Conservation (phyloP, 2,329 filamentous ascomycete species). For the Colletotrichum sp. region DNA sequence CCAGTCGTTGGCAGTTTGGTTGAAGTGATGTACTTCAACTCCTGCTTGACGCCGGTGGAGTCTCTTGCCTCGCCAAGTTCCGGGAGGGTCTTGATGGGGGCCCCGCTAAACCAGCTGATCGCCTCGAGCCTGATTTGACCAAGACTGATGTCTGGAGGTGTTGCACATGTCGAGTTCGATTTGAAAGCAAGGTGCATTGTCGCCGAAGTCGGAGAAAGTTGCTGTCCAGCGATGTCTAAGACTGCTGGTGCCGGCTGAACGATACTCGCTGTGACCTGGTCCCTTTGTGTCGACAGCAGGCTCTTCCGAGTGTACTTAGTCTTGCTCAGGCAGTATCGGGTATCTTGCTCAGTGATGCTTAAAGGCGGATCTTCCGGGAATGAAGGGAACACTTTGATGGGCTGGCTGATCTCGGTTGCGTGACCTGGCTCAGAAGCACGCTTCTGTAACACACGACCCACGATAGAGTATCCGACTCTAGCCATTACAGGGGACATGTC, state of each 20-base stretch:
- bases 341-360: conserved; percentile 50
- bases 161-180: conserved; percentile 42
- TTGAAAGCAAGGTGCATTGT: conserved; percentile 52
- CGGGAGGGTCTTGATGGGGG: conserved; percentile 50
- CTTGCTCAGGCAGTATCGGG: conserved; percentile 53
- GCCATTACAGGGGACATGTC: conserved; percentile 61
- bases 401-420: conserved; percentile 44
- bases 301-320: conserved; percentile 58
- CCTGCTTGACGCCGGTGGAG: conserved; percentile 26
- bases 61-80: conserved; percentile 54
- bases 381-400: conserved; percentile 57
- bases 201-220: conserved; percentile 44
- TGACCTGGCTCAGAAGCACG: conserved; percentile 25
- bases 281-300: conserved; percentile 55
- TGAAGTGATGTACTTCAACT: conserved; percentile 51
- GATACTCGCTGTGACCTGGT: conserved; percentile 49
- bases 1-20: conserved; percentile 42
- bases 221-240: conserved; percentile 51
- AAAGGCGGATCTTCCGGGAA: conserved; percentile 56
- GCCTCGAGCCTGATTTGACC: conserved; percentile 55
- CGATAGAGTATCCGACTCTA: conserved; percentile 56
- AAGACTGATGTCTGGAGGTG: conserved; percentile 52
- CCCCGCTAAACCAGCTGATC: conserved; percentile 56
- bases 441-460: conserved; percentile 45
- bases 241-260: conserved; percentile 53